Conservation (phyloP, 805 yeast species). For the Monosporozyma aerobia region DNA sequence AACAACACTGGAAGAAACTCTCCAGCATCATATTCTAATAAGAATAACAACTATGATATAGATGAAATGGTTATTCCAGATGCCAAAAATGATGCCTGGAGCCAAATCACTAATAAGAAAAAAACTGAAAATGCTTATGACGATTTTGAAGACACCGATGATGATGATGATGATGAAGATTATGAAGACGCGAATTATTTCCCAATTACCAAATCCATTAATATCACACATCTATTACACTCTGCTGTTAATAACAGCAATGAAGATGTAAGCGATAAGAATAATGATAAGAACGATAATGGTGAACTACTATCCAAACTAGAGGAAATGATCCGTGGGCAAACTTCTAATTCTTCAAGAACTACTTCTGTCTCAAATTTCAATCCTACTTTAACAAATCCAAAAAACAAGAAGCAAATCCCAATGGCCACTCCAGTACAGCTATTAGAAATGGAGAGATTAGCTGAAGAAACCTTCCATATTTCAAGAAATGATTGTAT, state of each 20-base stretch:
- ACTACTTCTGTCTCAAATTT: conserved; percentile 10
- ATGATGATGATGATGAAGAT: conserved; percentile 6
- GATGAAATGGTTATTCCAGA: conserved; percentile 65
- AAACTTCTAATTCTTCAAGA: conserved; percentile 9
- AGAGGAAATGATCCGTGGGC: conserved; percentile 19
- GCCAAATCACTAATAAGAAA: conserved; percentile 19
- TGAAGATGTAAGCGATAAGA: not conserved
- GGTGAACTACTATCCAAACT: conserved; percentile 10
- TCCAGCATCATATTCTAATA: not conserved
- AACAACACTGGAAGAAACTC: not conserved
- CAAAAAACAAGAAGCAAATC: conserved; percentile 25
- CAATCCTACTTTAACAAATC: conserved; percentile 10
- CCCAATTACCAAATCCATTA: conserved; percentile 30
- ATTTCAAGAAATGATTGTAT: conserved; percentile 42
- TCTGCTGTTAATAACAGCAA: conserved; percentile 17
- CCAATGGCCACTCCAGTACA: conserved; percentile 73
- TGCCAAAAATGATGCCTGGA: conserved; percentile 46
- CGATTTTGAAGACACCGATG: conserved; percentile 2
- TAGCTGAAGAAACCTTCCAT: conserved; percentile 45
- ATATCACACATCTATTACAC: conserved; percentile 29
- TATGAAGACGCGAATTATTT: conserved; percentile 15
- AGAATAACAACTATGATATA: conserved; percentile 42
- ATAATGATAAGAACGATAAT: conserved; percentile 5
- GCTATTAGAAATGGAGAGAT: conserved; percentile 62
- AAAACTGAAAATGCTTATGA: conserved; percentile 2